Evolutionary conservation across 148 eudicot species (phyloP), one percentile per base, ranked within the genome.

Genomic region (Rhododendron molle): DNA sequence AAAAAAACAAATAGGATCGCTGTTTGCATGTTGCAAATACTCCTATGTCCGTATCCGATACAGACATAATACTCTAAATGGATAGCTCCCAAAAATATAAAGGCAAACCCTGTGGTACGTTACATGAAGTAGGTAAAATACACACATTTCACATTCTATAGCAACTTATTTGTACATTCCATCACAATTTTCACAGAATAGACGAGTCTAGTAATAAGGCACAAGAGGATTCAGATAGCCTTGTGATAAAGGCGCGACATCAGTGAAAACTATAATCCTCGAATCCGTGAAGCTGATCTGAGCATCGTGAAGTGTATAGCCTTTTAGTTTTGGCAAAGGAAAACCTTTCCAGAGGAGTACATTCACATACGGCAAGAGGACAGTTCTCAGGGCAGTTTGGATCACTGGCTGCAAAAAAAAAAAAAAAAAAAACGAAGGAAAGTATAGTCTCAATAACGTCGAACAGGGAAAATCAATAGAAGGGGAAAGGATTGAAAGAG

Each of bases 351-450:
- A 76, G 76, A 96, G 93, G 18, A 85, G 89, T 28, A 81, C 11
- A 84, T 95, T 96, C 87, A 93, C 81, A n/a, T 83, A 91, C 1
- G 99, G 99, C 85, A 94, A 50, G 62, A 94, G 56, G 76, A 89
- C 88, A 16, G 91, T 91, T 86, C 86, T 88, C 56, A 96, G 85
- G 16, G 86, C 88, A 36, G 92, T 90, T 34, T 90, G 89, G 14
- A 96, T 85, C 74, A 92, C 36, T 18, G 97, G 89, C 99, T 96
- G 98, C 95, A 92, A 81, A 84, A 32, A 34, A 65, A n/a, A 46
- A 92, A 81, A 84, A 32, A 34, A 65, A n/a, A 46, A 76, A 8
- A 8, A 81, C 62, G 78, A 73, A 71, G 62, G 36, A 6, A 26
- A 23, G 34, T 4, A 11, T 4, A 11, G 7, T 44, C 4, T 46